A percentile compares a stretch with the other conserved stretches of the same genome.
Evolutionary conservation across 345 rosid species (phyloP).

Genomic region (Eutrema heterophyllum): DNA sequence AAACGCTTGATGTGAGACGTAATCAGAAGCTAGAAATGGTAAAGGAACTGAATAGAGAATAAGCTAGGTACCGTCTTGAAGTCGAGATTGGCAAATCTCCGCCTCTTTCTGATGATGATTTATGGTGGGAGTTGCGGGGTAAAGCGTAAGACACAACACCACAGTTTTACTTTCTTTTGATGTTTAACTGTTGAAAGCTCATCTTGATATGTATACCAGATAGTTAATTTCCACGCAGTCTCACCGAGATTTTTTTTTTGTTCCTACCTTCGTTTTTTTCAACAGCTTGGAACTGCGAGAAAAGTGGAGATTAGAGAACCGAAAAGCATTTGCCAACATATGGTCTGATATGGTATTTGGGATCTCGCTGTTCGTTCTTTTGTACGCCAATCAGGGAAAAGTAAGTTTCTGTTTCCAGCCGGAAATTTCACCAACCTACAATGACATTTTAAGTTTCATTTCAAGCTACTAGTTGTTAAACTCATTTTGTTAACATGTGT

Average conservation of each 20-base stretch:
- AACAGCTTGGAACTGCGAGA: constrained; percentile 87
- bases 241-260: not conserved
- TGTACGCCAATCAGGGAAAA: constrained; percentile 78
- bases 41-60: constrained; percentile 63
- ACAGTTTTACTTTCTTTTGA: not conserved
- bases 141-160: constrained; percentile 63
- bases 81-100: constrained; percentile 95
- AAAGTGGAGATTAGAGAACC: constrained; percentile 82
- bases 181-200: not conserved
- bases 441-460: not conserved
- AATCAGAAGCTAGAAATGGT: constrained; percentile 84
- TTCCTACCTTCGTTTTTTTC: constrained; percentile 11
- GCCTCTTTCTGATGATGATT: constrained; percentile 86
- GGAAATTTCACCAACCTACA: not conserved
- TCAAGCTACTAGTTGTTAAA: not conserved
- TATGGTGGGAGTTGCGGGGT: constrained; percentile 86
- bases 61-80: constrained; percentile 74
- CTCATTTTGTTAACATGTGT: not conserved
- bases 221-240: not conserved
- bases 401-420: constrained; percentile 39
- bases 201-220: not conserved
- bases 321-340: constrained; percentile 88
- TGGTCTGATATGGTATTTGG: constrained; percentile 95
- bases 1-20: constrained; percentile 75
- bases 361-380: constrained; percentile 66